Conservation (phyloP, 116 monocot genomes). For the Dioscorea cayenensis region DNA sequence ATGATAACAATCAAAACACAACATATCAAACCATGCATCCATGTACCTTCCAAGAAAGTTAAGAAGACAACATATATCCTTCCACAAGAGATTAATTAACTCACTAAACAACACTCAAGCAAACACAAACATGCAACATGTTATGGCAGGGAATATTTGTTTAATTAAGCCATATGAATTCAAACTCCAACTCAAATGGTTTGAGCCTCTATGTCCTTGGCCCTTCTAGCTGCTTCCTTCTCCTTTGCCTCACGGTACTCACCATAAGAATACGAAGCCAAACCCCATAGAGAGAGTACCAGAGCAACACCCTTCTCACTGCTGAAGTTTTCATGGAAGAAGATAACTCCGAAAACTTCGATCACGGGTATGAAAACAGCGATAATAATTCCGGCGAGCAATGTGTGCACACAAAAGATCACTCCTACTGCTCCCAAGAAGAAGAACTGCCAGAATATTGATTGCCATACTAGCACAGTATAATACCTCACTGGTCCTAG, state of each 20-base stretch:
- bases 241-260: conserved; percentile 30
- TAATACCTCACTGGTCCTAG: conserved; percentile 46
- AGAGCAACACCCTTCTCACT: conserved; percentile 40
- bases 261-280: conserved; percentile 48
- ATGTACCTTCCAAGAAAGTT: no score
- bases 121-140: no score
- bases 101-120: no score
- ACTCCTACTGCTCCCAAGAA: conserved; percentile 40
- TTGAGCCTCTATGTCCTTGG: no score
- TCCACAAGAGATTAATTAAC: no score
- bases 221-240: background rate
- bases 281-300: conserved; percentile 43
- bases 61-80: no score
- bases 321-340: conserved; percentile 38
- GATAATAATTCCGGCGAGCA: conserved; percentile 41
- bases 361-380: conserved; percentile 28
- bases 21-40: no score
- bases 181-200: no score
- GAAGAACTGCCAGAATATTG: conserved; percentile 53
- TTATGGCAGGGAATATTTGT: no score
- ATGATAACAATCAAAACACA: no score
- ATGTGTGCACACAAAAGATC: conserved; percentile 32
- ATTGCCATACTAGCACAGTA: conserved; percentile 16
- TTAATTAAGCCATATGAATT: no score
- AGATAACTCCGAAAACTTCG: conserved; percentile 31